These are phyloP conservation scores for Epithele typhae DNA, from an alignment of 768 basidiomycete genomes.

Conservation along the genomic window DNA sequence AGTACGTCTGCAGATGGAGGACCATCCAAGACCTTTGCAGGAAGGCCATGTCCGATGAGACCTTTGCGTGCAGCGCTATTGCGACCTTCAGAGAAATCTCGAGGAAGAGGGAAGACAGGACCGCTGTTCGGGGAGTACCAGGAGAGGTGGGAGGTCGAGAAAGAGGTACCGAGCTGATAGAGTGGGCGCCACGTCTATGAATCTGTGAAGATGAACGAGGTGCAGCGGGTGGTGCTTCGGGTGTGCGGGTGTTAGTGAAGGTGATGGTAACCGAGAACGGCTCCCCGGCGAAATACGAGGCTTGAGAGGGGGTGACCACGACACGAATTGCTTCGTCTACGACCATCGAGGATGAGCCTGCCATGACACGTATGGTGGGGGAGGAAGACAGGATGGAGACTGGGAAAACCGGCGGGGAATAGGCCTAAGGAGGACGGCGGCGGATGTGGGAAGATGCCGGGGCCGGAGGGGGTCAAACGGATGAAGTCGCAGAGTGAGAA, in stretches of 20 bases:
- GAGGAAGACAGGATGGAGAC: background rate
- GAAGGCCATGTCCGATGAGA: slow-evolving; percentile 8
- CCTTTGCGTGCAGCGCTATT: background rate
- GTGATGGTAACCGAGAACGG: slow-evolving; percentile 79
- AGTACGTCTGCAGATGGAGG: slow-evolving; percentile 21
- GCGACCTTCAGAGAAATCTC: slow-evolving; percentile 3
- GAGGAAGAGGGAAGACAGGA: slow-evolving; percentile 29
- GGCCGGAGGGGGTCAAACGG: background rate
- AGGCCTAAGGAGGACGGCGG: background rate
- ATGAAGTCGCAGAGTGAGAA: background rate
- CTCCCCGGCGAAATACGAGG: slow-evolving; percentile 93
- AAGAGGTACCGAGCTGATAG: slow-evolving; percentile 78
- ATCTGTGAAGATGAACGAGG: slow-evolving; percentile 29
- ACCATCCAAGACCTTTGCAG: slow-evolving; percentile 35
- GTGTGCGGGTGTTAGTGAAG: slow-evolving; percentile 76
- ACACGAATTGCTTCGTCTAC: slow-evolving; percentile 47
- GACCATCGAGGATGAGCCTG: background rate
- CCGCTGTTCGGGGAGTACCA: slow-evolving; percentile 46
- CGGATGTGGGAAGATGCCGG: background rate
- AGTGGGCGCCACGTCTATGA: slow-evolving; percentile 73
- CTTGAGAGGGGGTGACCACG: slow-evolving; percentile 72
- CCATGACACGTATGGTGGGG: slow-evolving; percentile 3
- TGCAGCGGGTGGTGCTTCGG: slow-evolving; percentile 34
- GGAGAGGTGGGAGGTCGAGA: slow-evolving; percentile 82
- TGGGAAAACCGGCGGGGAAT: background rate